Evolutionary conservation across 2,329 filamentous ascomycete species (phyloP).

Genomic region (Alternaria incomplexa): DNA sequence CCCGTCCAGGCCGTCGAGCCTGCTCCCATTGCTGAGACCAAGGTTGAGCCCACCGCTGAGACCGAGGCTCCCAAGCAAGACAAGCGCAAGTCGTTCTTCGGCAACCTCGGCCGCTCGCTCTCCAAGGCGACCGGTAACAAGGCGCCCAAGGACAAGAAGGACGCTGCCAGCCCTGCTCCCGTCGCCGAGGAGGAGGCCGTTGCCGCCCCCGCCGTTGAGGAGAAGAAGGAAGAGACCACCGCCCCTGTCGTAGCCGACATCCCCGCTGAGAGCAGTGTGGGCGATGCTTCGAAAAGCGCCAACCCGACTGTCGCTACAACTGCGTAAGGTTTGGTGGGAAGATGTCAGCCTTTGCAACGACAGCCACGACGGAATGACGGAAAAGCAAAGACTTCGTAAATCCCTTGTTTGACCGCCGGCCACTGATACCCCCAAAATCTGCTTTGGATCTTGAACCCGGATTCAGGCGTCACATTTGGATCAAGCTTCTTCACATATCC

Average conservation of each 20-base stretch:
- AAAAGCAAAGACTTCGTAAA: conserved; percentile 49
- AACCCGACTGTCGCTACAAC: conserved; percentile 49
- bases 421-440: conserved; percentile 42
- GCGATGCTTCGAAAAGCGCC: conserved; percentile 48
- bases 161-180: conserved; percentile 39
- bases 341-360: conserved; percentile 47
- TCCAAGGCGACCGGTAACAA: conserved; percentile 50
- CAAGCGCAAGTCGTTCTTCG: conserved; percentile 88
- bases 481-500: conserved; percentile 35
- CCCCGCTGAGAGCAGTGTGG: conserved; percentile 47
- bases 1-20: conserved; percentile 23
- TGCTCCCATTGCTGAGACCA: conserved; percentile 48
- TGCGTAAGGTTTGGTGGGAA: conserved; percentile 53
- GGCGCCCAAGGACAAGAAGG: conserved; percentile 44
- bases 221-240: conserved; percentile 38
- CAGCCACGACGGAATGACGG: conserved; percentile 52
- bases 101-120: conserved; percentile 63
- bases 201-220: conserved; percentile 26
- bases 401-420: conserved; percentile 50
- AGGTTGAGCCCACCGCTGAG: conserved; percentile 48
- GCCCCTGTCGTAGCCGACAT: conserved; percentile 38
- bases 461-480: conserved; percentile 39
- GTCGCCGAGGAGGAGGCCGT: conserved; percentile 40
- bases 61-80: conserved; percentile 62
- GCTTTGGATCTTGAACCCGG: conserved; percentile 29